Evolutionary conservation across 345 rosid genomes (phyloP).

Genomic region (Salix arbutifolia): DNA sequence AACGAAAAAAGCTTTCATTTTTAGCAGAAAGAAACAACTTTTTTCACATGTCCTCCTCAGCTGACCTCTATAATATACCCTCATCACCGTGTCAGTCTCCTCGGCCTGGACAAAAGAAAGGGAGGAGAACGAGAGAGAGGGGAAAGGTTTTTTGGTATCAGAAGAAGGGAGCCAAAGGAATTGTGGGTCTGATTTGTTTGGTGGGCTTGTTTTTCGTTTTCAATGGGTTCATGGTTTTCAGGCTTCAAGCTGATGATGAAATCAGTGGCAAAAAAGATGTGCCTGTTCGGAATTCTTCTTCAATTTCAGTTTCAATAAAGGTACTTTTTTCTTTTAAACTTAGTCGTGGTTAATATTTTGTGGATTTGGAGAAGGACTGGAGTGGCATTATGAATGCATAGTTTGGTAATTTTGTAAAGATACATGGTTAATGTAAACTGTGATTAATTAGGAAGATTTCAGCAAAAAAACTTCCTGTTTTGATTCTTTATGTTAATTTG

Average conservation of each 20-base stretch:
- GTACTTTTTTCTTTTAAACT: slow-evolving; percentile 15
- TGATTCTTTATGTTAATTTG: background rate
- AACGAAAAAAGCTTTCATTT: background rate
- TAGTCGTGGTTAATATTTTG: background rate
- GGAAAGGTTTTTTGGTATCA: slow-evolving; percentile 47
- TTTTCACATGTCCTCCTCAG: background rate
- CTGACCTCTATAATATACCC: background rate
- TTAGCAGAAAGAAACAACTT: background rate
- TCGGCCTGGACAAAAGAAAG: slow-evolving; percentile 33
- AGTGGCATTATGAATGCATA: background rate
- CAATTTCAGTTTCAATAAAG: slow-evolving; percentile 39
- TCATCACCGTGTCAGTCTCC: background rate
- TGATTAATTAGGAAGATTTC: background rate
- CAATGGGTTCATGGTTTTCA: slow-evolving; percentile 68
- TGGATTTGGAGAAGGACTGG: background rate
- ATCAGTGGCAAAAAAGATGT: slow-evolving; percentile 24
- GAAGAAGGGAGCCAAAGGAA: slow-evolving; percentile 42
- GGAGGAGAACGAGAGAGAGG: slow-evolving; percentile 33
- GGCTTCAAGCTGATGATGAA: slow-evolving; percentile 48
- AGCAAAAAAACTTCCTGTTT: background rate
- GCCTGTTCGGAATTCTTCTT: slow-evolving; percentile 34
- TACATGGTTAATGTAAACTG: too few relatives aligned
- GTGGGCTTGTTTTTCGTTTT: slow-evolving; percentile 62
- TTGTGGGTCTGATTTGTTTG: slow-evolving; percentile 41
- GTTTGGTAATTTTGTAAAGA: background rate